Evolutionary conservation across 176 grass and related monocot species (phyloP).

Genomic region (Bonia amplexicaulis): DNA sequence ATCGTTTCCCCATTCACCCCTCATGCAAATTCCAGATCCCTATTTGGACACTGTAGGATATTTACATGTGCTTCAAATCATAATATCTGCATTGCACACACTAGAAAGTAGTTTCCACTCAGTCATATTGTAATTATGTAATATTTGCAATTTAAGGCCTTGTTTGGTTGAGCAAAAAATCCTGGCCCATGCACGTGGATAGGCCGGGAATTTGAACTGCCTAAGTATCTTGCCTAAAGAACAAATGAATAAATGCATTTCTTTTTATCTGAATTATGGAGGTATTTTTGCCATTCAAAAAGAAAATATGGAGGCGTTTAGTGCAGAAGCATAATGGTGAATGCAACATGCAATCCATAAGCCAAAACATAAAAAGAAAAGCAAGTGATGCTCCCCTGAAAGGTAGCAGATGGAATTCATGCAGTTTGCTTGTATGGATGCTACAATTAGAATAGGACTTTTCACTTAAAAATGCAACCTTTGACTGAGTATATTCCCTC

Average conservation of each 20-base stretch:
- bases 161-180: too few relatives aligned
- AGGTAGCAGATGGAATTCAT: background rate
- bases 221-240: background rate
- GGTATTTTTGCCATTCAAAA: background rate
- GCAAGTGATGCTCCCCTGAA: background rate
- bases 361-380: background rate
- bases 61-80: background rate
- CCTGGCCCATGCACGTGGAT: too few relatives aligned
- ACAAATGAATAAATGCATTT: background rate
- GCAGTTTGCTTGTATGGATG: background rate
- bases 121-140: background rate
- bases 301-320: background rate
- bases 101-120: background rate
- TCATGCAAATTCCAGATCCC: background rate
- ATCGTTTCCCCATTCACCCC: background rate
- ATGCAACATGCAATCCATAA: background rate
- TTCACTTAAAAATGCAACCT: background rate
- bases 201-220: too few relatives aligned
- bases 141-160: too few relatives aligned
- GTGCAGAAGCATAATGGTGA: background rate
- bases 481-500: background rate
- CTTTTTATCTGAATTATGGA: constrained; percentile 5
- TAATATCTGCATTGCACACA: background rate
- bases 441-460: background rate
- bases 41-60: background rate